These are phyloP conservation scores for Comarum palustre DNA, from an alignment of 306 rosid genomes.

Conservation along the genomic window DNA sequence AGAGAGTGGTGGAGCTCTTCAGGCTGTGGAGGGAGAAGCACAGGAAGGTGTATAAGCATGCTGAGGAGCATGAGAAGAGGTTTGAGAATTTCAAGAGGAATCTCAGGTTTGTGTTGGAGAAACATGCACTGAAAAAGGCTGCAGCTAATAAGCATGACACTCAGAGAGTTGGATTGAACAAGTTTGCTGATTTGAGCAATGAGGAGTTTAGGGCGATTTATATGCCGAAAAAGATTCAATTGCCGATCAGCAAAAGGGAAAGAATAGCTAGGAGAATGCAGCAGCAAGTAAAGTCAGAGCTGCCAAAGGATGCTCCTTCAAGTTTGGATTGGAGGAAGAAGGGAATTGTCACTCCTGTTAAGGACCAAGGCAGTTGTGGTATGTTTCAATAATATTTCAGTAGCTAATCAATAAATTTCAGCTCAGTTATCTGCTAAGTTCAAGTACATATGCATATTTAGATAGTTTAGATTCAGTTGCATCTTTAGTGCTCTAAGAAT, in stretches of 20 bases:
- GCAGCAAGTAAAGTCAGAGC: constrained; percentile 16
- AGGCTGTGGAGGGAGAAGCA: constrained; percentile 55
- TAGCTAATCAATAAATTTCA: neutral
- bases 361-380: constrained; percentile 67
- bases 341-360: constrained; percentile 59
- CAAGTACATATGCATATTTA: neutral
- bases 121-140: constrained; percentile 37
- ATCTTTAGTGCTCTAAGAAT: neutral
- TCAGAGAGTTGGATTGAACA: constrained; percentile 53
- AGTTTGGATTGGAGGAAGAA: constrained; percentile 75
- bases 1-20: constrained; percentile 53
- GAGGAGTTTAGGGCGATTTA: constrained; percentile 55
- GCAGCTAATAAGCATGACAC: constrained; percentile 20
- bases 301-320: constrained; percentile 51
- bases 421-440: neutral
- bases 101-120: constrained; percentile 49
- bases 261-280: constrained; percentile 20
- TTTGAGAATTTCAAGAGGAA: constrained; percentile 66
- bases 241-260: constrained; percentile 37
- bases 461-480: neutral
- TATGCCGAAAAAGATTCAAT: constrained; percentile 45
- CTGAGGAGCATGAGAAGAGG: constrained; percentile 51
- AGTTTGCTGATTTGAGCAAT: constrained; percentile 76
- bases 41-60: constrained; percentile 40
- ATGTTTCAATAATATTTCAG: constrained; percentile 24